Evolutionary conservation across 176 grass and related monocot species (phyloP).

Genomic region (Ensete ventricosum): DNA sequence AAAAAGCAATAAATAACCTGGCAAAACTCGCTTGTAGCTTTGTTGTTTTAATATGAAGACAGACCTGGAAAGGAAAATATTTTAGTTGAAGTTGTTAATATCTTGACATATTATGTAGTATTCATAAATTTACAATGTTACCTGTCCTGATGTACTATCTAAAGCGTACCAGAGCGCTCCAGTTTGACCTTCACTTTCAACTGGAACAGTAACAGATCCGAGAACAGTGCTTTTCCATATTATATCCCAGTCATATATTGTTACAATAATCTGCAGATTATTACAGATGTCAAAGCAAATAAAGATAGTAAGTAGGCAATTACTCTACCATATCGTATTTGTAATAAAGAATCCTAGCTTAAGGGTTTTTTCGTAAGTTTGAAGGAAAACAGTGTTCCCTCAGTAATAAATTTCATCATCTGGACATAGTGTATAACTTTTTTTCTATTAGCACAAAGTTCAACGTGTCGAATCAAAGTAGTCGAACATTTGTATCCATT

Average conservation of each 20-base stretch:
- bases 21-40: constrained; percentile 59
- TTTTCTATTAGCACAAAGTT: no score
- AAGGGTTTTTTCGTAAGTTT: no score
- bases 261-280: constrained; percentile 63
- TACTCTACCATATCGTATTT: not conserved
- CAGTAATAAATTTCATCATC: no score
- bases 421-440: no score
- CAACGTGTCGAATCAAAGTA: no score
- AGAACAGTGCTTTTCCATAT: constrained; percentile 97
- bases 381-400: no score
- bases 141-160: constrained; percentile 83
- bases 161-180: constrained; percentile 65
- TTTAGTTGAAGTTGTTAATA: constrained; percentile 1
- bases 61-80: constrained; percentile 48
- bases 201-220: constrained; percentile 70
- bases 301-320: not conserved
- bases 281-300: not conserved
- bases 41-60: constrained; percentile 82
- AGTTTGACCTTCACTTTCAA: constrained; percentile 55
- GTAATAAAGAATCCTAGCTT: not conserved
- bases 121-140: constrained; percentile 22
- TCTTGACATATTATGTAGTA: not conserved
- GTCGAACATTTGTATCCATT: no score
- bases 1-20: constrained; percentile 35
- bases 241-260: constrained; percentile 99